Percentiles rank a stretch among this genome's conserved stretches.
Evolutionary conservation across 257 asterid genomes (phyloP).

Genomic region (Datura wrightii): DNA sequence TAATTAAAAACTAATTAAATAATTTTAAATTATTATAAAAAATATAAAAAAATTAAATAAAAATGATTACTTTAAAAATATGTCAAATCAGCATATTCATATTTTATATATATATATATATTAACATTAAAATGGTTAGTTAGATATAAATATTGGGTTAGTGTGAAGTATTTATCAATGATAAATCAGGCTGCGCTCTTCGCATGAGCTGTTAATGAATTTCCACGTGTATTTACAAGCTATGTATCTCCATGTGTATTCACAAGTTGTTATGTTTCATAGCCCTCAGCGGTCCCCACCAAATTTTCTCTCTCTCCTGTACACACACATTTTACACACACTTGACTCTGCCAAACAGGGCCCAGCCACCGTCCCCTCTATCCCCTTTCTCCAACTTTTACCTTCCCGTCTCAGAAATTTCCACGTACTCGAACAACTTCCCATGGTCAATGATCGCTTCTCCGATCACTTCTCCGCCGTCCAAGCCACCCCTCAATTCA

Average conservation of each 20-base stretch:
- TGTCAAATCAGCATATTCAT: too few relatives aligned
- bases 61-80: too few relatives aligned
- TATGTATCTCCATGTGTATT: background rate
- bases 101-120: too few relatives aligned
- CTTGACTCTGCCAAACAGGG: slow-evolving; percentile 25
- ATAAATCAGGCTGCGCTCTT: too few relatives aligned
- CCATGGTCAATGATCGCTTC: slow-evolving; percentile 20
- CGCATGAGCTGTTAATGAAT: background rate
- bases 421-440: slow-evolving; percentile 24
- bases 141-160: too few relatives aligned
- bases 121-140: too few relatives aligned
- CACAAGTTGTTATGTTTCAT: slow-evolving; percentile 16
- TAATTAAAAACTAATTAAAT: too few relatives aligned
- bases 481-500: background rate
- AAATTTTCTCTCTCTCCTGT: background rate
- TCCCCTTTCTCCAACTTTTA: background rate
- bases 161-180: too few relatives aligned
- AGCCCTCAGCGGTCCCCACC: background rate
- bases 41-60: too few relatives aligned
- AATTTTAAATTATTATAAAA: too few relatives aligned
- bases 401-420: background rate
- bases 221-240: background rate
- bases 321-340: background rate
- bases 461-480: slow-evolving; percentile 20
- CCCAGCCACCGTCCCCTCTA: slow-evolving; percentile 10